A percentile compares a stretch with the other conserved stretches of the same genome.
Conservation (phyloP, 2,329 filamentous ascomycete species). For the Sodiomyces alkalinus region DNA sequence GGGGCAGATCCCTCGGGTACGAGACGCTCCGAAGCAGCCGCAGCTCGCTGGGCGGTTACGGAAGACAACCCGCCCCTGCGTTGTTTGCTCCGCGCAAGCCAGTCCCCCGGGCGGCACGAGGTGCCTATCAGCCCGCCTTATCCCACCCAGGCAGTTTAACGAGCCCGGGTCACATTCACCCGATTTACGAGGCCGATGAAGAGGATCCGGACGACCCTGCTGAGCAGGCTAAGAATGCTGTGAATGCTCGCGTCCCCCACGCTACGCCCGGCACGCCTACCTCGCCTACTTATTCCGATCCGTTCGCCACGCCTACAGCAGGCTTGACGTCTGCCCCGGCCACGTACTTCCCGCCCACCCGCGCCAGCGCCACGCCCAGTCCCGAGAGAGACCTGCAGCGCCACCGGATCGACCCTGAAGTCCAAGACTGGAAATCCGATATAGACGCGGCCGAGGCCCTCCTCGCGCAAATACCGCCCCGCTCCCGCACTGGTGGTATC, state of each 20-base stretch:
- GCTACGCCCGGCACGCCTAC: conserved; percentile 16
- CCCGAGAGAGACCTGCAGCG: conserved; percentile 19
- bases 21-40: conserved; percentile 27
- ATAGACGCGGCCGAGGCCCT: conserved; percentile 39
- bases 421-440: conserved; percentile 42
- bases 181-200: conserved; percentile 44
- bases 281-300: conserved; percentile 26
- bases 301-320: conserved; percentile 30
- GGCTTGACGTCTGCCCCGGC: conserved; percentile 6
- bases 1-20: conserved; percentile 29
- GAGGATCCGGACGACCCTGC: conserved; percentile 21
- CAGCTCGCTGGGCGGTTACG: conserved; percentile 10
- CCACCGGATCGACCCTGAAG: conserved; percentile 29
- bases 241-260: conserved; percentile 12
- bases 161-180: conserved; percentile 31
- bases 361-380: conserved; percentile 21
- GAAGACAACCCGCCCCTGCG: conserved; percentile 4
- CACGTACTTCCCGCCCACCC: conserved; percentile 16
- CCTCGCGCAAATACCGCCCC: conserved; percentile 26
- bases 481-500: conserved; percentile 15
- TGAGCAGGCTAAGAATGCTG: too few species aligned
- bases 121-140: conserved; percentile 7
- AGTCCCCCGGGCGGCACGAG: conserved; percentile 10
- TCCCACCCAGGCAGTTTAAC: conserved; percentile 2
- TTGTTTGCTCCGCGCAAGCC: conserved; percentile 18